These are phyloP conservation scores for Gracilariopsis chorda DNA, from an alignment of 23 red algal species.

Conservation along the genomic window DNA sequence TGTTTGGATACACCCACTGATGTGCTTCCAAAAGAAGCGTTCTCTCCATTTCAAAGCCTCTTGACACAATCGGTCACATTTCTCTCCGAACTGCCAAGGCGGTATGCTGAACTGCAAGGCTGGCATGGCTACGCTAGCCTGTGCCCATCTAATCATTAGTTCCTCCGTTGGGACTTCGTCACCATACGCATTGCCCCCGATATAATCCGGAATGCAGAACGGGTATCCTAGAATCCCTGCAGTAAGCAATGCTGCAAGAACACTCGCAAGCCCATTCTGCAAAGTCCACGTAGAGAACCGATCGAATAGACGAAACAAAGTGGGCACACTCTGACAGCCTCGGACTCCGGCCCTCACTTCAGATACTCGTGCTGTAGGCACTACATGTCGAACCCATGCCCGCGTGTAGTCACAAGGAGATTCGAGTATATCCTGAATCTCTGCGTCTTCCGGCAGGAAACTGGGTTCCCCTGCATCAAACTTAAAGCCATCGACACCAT, in stretches of 20 bases:
- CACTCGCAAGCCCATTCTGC: slow-evolving; percentile 79
- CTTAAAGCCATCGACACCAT: slow-evolving; percentile 95
- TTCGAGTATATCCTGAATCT: slow-evolving; percentile 40
- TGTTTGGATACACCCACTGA: slow-evolving; percentile 9
- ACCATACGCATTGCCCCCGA: slow-evolving; percentile 91
- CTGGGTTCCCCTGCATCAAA: slow-evolving; percentile 93
- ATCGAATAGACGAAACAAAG: slow-evolving; percentile 88
- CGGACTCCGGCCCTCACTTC: slow-evolving; percentile 76
- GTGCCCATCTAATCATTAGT: slow-evolving; percentile 83
- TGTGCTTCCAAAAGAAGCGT: slow-evolving; percentile 43
- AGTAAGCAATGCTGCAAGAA: slow-evolving; percentile 75
- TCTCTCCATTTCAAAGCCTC: slow-evolving; percentile 67
- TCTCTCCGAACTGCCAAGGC: slow-evolving; percentile 70
- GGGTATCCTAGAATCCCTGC: slow-evolving; percentile 82
- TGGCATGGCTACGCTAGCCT: slow-evolving; percentile 90
- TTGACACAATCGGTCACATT: slow-evolving; percentile 36
- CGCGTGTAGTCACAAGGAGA: slow-evolving; percentile 82
- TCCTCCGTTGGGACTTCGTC: slow-evolving; percentile 69
- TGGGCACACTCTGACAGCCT: slow-evolving; percentile 62
- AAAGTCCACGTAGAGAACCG: slow-evolving; percentile 83
- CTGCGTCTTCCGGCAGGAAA: slow-evolving; percentile 69
- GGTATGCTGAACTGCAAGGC: slow-evolving; percentile 84
- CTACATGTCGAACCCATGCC: slow-evolving; percentile 65
- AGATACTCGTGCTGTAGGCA: slow-evolving; percentile 47
- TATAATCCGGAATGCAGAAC: slow-evolving; percentile 89